Evolutionary conservation across 2,329 filamentous ascomycete genomes (phyloP), one percentile per base, ranked within the genome.

Genomic region (Colletotrichum sojae): DNA sequence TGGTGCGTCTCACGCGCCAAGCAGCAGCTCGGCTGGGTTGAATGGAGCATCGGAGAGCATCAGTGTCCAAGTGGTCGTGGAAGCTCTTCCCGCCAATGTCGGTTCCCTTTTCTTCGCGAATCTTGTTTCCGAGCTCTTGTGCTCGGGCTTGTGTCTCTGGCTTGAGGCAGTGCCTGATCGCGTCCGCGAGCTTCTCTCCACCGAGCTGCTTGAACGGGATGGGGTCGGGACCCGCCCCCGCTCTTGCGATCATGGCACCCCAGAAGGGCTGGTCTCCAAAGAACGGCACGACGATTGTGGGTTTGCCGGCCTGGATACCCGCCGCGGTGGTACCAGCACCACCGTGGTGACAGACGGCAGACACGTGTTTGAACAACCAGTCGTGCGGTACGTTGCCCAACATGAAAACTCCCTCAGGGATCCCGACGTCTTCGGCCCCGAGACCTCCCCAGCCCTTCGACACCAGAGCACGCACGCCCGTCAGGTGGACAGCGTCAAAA

Each of bases 391-490:
- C 90, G 75, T 95, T 96, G 12, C 92, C 94, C 45, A 97, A 84
- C 89, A 97, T 94, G 76, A 93, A 94, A 2, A 97, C 89, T 4
- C 90, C 89, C 2, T 94, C 89, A 0, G 93, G 93, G n/a, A 94
- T 80, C 1, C 87, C 87, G 4, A 92, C 77, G 39, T 89, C 84
- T 73, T 94, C 92, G 0, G 89, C 91, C 36, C 94, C 94, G 8
- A 97, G 84, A 0, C 94, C 94, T 56, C 94, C 94, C 94, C 94
- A 97, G 16, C 94, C 94, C 75, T 95, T 94, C 0, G 93, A 95
- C 1, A 97, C 91, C 1, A 97, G 82, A 2, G 94, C 94, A 65
- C 94, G 86, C n/a, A 93, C 86, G 1, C 92, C 92, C 0, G 90
- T 85, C 10, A 86, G 83, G 59, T 84, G 82, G 3, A 94, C 84